Base-by-base conservation (phyloP, 768 basidiomycete genomes). In the Calocybe gangraenosa region DNA sequence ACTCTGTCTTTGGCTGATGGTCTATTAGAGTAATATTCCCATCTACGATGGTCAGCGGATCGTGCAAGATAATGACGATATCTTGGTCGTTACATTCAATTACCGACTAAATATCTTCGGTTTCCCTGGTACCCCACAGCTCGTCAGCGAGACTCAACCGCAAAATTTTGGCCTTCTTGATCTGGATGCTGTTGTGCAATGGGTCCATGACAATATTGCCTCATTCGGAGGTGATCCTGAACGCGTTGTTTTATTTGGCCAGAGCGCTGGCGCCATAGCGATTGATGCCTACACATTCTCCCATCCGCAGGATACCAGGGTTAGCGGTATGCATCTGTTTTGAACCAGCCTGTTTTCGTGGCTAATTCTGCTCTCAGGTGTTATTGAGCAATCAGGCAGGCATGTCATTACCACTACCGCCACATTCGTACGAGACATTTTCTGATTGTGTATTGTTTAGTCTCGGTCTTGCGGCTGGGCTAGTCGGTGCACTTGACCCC, bases 191-290 rank as follows among this genome's bases (percentile, higher is more conserved):
- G 73, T 65, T n/a, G 63, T 76, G 6, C 51, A 73, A 48, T 75
- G 74, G 75, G 65, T 76, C 3, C 65, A 70, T 34, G 59, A 67
- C 38, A 73, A 78, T 50, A 76, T 78, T 39, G 66, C 61, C n/a
- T 61, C 55, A 7, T 78, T 76, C 40, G 68, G 68, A 21, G 68
- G 68, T 17, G 68, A 69, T 50, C 68, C 66, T 4, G 53, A 63
- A 3, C 62, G 74, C 41, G 60, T 70, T 23, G 56, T 56, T 11
- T 37, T 71, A 14, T 67, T 65, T 36, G 69, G 69, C 7, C 62
- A 69, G 42, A 68, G 67, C 47, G 68, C 69, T 19, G 69, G 68
- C 2, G 64, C 59, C 37, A 56, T 53, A 7, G 60, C 65, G 2
- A 58, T 57, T 34, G 68, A 67, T 48, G 60, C 59, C 0, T 70